Evolutionary conservation across 2,329 filamentous ascomycete genomes (phyloP), one percentile per base, ranked within the genome.

Genomic region (Paecilomyces formosus): DNA sequence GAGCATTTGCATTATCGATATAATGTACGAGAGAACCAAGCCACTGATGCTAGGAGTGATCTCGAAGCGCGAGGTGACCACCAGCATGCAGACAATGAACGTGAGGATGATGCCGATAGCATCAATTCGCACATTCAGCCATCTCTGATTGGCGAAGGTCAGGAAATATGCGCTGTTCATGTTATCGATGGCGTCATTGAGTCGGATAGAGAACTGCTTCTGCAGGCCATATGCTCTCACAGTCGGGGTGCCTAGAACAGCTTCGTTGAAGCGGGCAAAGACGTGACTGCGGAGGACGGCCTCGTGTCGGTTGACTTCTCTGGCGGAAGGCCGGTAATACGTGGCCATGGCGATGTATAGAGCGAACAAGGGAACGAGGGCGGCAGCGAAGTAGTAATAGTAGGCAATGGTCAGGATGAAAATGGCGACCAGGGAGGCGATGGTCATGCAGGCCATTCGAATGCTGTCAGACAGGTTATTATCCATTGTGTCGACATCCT

Each of bases 131-230:
- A 92, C 79, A 8, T 89, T 91, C 15, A 97, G 81, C 93, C 93
- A 99, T 45, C 94, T 85, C 76, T 97, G 93, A 70, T 97, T 97
- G 3, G 91, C 89, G 71, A 95, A 97, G 0, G 93, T 97, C 35
- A 97, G 81, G 72, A 91, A 99, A 74, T 97, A 97, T 0, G 93
- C 93, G 24, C 88, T 85, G 71, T 97, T 88, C 92, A 97, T 97
- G 63, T 90, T 83, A 71, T 99, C 91, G 62, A 97, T 89, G 0
- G 90, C 81, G 1, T 82, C 76, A 55, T 87, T 83, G 53, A 97
- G 81, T 35, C 88, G 85, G 1, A 71, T 70, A 9, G 88, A 82
- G 70, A 97, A 97, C 51, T 87, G 85, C 18, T 87, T 78, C 70
- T 90, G 83, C 3, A 97, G 78, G 0, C 91, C 92, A 65, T 97